Evolutionary conservation across 2,329 filamentous ascomycete genomes (phyloP).

Genomic region (Diplodia corticola): DNA sequence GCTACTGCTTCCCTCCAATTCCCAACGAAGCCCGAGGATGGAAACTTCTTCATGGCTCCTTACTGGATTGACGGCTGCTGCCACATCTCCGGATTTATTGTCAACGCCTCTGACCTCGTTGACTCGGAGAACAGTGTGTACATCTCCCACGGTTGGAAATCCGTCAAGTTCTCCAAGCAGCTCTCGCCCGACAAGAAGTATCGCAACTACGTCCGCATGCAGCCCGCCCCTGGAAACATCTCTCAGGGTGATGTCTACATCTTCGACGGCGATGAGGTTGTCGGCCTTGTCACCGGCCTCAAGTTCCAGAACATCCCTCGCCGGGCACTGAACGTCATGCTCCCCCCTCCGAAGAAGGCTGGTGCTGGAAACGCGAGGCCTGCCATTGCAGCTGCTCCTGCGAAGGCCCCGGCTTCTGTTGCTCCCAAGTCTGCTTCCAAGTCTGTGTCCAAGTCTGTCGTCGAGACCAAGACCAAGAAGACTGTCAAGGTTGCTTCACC

Average conservation of each 20-base stretch:
- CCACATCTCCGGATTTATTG: conserved; percentile 61
- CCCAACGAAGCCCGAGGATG: conserved; percentile 54
- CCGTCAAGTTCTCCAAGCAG: conserved; percentile 57
- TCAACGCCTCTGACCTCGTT: conserved; percentile 60
- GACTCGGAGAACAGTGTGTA: conserved; percentile 62
- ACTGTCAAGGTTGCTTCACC: conserved; percentile 48
- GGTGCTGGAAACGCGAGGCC: conserved; percentile 39
- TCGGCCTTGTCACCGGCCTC: conserved; percentile 61
- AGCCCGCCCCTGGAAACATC: conserved; percentile 56
- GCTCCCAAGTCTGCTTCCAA: conserved; percentile 50
- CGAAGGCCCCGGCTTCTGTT: conserved; percentile 38
- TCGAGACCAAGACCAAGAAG: conserved; percentile 33
- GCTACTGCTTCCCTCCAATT: conserved; percentile 57
- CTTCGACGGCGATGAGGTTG: conserved; percentile 59
- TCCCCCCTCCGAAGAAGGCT: conserved; percentile 59
- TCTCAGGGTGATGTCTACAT: conserved; percentile 62
- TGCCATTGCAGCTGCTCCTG: conserved; percentile 37
- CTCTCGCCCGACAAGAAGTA: conserved; percentile 56
- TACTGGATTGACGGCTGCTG: conserved; percentile 61
- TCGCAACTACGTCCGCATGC: conserved; percentile 63
- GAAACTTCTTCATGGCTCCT: conserved; percentile 59
- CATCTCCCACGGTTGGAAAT: conserved; percentile 63
- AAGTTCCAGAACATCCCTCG: conserved; percentile 69
- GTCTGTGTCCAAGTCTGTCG: conserved; percentile 31
- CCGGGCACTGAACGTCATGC: conserved; percentile 64